phyloP scores from a whole-genome alignment of 352 stramenopile genomes.

The Aphanomyces euteiches region DNA sequence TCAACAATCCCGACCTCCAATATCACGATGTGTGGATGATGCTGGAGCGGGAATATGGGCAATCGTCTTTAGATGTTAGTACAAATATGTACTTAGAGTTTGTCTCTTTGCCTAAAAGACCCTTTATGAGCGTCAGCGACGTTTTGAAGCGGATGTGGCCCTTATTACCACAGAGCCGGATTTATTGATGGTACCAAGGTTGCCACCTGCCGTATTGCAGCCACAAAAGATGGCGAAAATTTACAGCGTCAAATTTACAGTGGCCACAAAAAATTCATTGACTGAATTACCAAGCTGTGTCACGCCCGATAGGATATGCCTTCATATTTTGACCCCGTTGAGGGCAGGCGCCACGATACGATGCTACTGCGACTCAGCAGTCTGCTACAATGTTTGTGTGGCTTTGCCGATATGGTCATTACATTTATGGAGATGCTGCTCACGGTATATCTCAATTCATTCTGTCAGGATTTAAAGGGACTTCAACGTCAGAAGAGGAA shows the following conservation, averaged over 20 bases:
- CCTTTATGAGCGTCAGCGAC: neutral
- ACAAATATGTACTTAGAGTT: neutral
- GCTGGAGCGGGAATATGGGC: neutral
- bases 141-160: neutral
- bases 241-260: constrained; percentile 21
- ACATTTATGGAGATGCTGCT: constrained; percentile 20
- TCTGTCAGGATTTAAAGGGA: constrained; percentile 13
- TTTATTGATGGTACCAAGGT: constrained; percentile 26
- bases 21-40: neutral
- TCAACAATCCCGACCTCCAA: neutral
- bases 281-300: constrained; percentile 23
- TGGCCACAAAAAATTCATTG: constrained; percentile 23
- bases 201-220: constrained; percentile 10
- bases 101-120: neutral
- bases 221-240: constrained; percentile 8
- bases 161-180: no score
- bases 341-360: constrained; percentile 13
- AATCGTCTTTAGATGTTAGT: neutral
- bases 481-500: neutral
- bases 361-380: no score
- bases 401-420: constrained; percentile 6
- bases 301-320: constrained; percentile 13
- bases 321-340: constrained; percentile 8
- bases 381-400: neutral
- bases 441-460: constrained; percentile 8